A percentile compares a stretch with the other conserved stretches of the same genome.
Conservation (phyloP, 805 yeast genomes). For the Cyberlindnera meyerae region DNA sequence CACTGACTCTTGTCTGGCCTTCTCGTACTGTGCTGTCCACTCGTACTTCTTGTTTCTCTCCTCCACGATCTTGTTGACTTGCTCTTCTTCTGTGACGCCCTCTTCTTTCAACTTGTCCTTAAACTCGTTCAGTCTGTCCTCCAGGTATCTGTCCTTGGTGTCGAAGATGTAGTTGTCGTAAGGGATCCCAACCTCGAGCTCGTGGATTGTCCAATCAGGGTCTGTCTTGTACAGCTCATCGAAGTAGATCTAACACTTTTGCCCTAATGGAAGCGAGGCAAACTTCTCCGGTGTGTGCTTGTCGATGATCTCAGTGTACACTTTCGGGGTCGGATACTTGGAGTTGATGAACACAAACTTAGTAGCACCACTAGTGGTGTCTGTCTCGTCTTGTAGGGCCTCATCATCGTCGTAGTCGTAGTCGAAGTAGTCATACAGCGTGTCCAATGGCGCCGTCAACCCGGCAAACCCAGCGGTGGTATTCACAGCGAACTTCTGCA, state of each 20-base stretch:
- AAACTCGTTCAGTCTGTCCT: constrained; percentile 15
- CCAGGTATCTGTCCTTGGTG: constrained; percentile 19
- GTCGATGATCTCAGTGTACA: constrained; percentile 17
- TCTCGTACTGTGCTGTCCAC: constrained; percentile 18
- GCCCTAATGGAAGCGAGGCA: constrained; percentile 7
- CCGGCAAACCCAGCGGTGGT: constrained; percentile 1
- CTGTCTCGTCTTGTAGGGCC: too few relatives aligned
- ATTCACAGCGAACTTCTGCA: constrained; percentile 1
- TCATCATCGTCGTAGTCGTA: constrained; percentile 1
- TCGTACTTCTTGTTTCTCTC: constrained; percentile 11
- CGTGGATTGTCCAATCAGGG: constrained; percentile 24
- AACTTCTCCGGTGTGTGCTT: constrained; percentile 15
- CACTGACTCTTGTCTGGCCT: constrained; percentile 13
- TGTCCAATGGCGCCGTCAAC: constrained; percentile 1
- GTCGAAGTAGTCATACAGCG: constrained; percentile 3
- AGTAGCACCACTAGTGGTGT: too few relatives aligned
- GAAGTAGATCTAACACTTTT: constrained; percentile 21
- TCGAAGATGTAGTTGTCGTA: constrained; percentile 25
- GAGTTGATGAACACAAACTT: constrained; percentile 19
- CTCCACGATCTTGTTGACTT: constrained; percentile 4
- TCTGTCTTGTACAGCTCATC: constrained; percentile 13
- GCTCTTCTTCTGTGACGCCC: constrained; percentile 10
- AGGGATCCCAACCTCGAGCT: constrained; percentile 16
- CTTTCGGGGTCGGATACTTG: constrained; percentile 19
- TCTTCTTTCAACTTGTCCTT: constrained; percentile 13